Conservation (phyloP, 352 stramenopile genomes). For the Phytopythium vexans region DNA sequence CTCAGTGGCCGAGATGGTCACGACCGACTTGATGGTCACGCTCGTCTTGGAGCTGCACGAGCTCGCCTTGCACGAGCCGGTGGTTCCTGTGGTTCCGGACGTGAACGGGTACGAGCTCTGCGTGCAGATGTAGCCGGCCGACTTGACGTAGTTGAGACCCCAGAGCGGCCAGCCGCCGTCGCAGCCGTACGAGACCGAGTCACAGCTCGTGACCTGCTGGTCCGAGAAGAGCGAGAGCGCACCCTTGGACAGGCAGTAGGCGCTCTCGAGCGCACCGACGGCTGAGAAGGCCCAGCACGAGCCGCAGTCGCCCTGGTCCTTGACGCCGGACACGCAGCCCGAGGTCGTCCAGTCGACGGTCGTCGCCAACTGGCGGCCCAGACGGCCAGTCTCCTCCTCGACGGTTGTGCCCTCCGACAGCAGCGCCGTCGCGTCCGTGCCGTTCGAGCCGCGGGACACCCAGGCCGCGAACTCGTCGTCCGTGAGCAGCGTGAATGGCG, state of each 20-base stretch:
- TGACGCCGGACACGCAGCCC: constrained; percentile 65
- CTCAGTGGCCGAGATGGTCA: neutral
- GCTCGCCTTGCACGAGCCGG: constrained; percentile 1
- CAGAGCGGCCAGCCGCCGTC: neutral
- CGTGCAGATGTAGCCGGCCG: neutral
- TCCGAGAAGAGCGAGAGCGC: neutral
- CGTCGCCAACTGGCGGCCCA: neutral
- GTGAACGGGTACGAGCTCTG: neutral
- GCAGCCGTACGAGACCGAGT: neutral
- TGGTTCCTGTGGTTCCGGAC: neutral
- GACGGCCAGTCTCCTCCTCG: no score
- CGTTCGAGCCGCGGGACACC: constrained; percentile 8
- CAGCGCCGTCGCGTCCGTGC: constrained; percentile 2
- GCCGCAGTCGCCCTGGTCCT: constrained; percentile 96
- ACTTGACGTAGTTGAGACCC: constrained; percentile 1
- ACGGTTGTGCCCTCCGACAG: no score
- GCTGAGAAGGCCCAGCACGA: constrained; percentile 68
- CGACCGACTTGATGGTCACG: neutral
- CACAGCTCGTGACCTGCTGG: constrained; percentile 2
- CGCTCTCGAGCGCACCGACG: neutral
- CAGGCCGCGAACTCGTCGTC: constrained; percentile 59
- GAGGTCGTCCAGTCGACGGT: constrained; percentile 61
- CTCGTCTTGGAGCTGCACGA: neutral
- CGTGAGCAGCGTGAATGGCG: constrained; percentile 70
- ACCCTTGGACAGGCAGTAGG: neutral